These are phyloP conservation scores for Camellia japonica DNA, from an alignment of 148 eudicot genomes.

Conservation along the genomic window DNA sequence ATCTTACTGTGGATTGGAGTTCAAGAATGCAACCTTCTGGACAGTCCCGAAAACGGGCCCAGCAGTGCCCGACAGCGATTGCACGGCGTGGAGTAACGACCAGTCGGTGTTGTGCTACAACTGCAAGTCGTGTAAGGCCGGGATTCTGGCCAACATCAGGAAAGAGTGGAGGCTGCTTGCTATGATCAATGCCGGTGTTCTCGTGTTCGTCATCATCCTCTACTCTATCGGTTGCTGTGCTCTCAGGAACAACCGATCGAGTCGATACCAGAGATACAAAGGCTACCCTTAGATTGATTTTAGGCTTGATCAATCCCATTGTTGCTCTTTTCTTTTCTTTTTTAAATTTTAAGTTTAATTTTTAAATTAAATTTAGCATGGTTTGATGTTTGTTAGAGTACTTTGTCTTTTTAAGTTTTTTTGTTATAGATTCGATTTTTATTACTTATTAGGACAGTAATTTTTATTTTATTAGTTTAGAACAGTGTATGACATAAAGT, in stretches of 20 bases:
- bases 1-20: constrained; percentile 40
- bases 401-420: too few relatives aligned
- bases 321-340: too few relatives aligned
- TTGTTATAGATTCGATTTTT: too few relatives aligned
- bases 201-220: constrained; percentile 31
- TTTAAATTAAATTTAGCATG: too few relatives aligned
- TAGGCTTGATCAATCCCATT: neutral
- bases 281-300: neutral
- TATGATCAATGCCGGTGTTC: constrained; percentile 30
- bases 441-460: too few relatives aligned
- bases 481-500: too few relatives aligned
- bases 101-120: constrained; percentile 45
- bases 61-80: constrained; percentile 34
- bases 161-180: constrained; percentile 46
- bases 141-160: constrained; percentile 45
- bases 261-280: neutral
- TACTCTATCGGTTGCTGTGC: constrained; percentile 66
- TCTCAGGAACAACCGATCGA: constrained; percentile 19
- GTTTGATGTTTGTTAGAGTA: too few relatives aligned
- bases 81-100: constrained; percentile 60
- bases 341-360: too few relatives aligned
- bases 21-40: constrained; percentile 58
- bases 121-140: constrained; percentile 66
- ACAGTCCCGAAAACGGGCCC: constrained; percentile 29
- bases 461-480: too few relatives aligned